Evolutionary conservation across 2,329 filamentous ascomycete species (phyloP), one percentile per base, ranked within the genome.

Genomic region (Hypoxylon sp.): DNA sequence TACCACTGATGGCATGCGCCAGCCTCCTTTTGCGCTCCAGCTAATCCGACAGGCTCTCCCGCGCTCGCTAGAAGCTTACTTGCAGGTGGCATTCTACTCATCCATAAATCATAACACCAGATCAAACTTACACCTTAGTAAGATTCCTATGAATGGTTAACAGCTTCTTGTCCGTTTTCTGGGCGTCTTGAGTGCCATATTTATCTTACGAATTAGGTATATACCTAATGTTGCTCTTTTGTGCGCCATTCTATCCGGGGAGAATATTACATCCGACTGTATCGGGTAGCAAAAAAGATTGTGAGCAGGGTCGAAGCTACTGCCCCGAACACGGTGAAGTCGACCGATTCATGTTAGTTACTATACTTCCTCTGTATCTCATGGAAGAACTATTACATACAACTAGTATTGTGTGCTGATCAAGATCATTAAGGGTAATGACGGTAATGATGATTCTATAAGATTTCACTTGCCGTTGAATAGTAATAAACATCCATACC

Each of bases 1-100:
- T 37, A 53, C 50, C 47, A 51, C 44, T n/a, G 51, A 60, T 44
- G 42, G 13, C 26, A 46, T 48, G 39, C 39, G 24, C 50, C 51
- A 17, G 31, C 22, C 50, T 59, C 37, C 52, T 54, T 62, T 65
- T 39, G 6, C 8, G 6, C 42, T 54, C 68, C 62, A 54, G 52
- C 46, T 59, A 55, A 68, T 56, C 65, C 58, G 61, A 59, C 39
- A 57, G 52, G 65, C 44, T 48, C 19, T 42, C 31, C 46, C 11
- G n/a, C 33, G 8, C n/a, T 22, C 22, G 22, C 13, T 55, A 9
- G 44, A 51, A 55, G 44, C 26, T 59, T 60, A 51, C 19, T 5
- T 47, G 42, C 33, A 46, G 29, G 14, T 26, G 19, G n/a, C 11
- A 48, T 39, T 29, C 42, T 24, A 64, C 65, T 65, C 48, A 53